Conservation (phyloP, 768 basidiomycete genomes). For the Lactifluus echinatus region DNA sequence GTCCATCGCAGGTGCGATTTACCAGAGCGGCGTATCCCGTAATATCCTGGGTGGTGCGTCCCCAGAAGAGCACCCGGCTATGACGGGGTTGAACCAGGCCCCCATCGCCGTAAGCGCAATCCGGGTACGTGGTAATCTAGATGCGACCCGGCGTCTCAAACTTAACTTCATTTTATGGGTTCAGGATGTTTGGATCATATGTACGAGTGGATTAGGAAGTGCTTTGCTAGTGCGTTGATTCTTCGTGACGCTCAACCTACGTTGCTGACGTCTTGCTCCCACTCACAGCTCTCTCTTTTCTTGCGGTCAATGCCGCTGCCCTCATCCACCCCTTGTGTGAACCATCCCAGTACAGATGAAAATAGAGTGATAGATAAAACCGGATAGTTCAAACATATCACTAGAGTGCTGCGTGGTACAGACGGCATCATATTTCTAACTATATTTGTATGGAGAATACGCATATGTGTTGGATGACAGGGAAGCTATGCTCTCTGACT, state of each 20-base stretch:
- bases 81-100: not conserved
- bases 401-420: not conserved
- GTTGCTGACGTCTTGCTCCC: constrained; percentile 6
- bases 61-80: not conserved
- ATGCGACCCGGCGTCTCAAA: not conserved
- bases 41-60: not conserved
- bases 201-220: constrained; percentile 18
- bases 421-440: constrained; percentile 1
- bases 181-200: constrained; percentile 20
- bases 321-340: not conserved
- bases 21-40: constrained; percentile 25
- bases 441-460: not conserved
- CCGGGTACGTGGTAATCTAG: constrained; percentile 9
- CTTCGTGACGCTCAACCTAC: not conserved
- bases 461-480: too few species aligned
- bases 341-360: not conserved
- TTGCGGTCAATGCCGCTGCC: constrained; percentile 13
- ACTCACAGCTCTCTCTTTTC: constrained; percentile 12
- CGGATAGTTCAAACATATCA: not conserved
- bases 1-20: constrained; percentile 72
- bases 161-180: constrained; percentile 3
- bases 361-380: not conserved
- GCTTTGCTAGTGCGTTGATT: constrained; percentile 15
- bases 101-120: constrained; percentile 9
- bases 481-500: not conserved